A percentile compares a stretch with the other conserved stretches of the same genome.
Conservation (phyloP, 2,329 filamentous ascomycete species). For the Macrophomina phaseolina region DNA sequence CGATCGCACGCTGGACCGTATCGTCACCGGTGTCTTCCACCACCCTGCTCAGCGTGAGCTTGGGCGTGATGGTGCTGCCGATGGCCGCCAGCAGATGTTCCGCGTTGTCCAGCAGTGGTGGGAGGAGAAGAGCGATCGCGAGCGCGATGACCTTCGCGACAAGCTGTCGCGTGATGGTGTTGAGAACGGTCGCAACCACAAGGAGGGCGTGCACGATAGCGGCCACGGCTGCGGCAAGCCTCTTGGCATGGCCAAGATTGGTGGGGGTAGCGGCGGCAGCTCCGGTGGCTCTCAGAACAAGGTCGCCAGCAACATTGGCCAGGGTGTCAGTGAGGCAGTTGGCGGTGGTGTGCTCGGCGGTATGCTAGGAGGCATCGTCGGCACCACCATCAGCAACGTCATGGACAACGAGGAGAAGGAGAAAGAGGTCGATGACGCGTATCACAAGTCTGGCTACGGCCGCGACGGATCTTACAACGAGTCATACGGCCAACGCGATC, state of each 20-base stretch:
- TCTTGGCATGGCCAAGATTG: constrained; percentile 66
- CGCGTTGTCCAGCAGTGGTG: constrained; percentile 84
- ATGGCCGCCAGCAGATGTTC: constrained; percentile 81
- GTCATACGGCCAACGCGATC: constrained; percentile 67
- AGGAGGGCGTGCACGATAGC: constrained; percentile 79
- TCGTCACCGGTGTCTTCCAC: constrained; percentile 83
- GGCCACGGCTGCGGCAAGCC: constrained; percentile 86
- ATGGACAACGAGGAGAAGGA: constrained; percentile 58
- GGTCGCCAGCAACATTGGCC: constrained; percentile 49
- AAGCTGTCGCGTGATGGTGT: constrained; percentile 83
- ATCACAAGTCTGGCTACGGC: constrained; percentile 59
- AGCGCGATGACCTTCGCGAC: constrained; percentile 70
- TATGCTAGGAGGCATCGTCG: constrained; percentile 71
- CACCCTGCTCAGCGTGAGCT: constrained; percentile 79
- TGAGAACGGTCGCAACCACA: constrained; percentile 79
- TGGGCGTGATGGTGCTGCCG: constrained; percentile 71
- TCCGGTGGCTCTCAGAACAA: constrained; percentile 36
- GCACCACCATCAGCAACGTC: constrained; percentile 64
- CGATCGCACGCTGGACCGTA: constrained; percentile 72
- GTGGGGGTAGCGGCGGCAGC: constrained; percentile 51
- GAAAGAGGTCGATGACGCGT: constrained; percentile 53
- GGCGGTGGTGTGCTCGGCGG: constrained; percentile 71
- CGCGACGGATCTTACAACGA: constrained; percentile 67
- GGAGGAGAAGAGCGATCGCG: constrained; percentile 66
- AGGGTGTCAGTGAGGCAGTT: constrained; percentile 63